Conservation (phyloP, 441 rosid species). For the Kokia cookei region DNA sequence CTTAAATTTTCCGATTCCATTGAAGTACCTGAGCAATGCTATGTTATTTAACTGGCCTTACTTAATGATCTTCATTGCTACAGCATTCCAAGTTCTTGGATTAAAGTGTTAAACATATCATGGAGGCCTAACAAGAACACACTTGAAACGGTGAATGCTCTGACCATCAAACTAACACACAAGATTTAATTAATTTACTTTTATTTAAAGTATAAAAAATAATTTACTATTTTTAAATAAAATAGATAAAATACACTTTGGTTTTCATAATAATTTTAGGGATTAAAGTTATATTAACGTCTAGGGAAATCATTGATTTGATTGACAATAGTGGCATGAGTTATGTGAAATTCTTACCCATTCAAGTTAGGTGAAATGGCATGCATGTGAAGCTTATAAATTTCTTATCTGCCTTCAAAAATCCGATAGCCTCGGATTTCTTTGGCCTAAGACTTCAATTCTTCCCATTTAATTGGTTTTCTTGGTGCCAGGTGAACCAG, state of each 20-base stretch:
- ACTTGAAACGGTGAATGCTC: no score
- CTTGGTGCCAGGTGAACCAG: neutral
- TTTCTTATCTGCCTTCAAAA: neutral
- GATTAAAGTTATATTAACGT: neutral
- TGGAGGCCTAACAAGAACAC: no score
- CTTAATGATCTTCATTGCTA: neutral
- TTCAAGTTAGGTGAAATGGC: neutral
- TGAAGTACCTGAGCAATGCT: neutral
- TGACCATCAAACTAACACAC: no score
- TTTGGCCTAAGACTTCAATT: neutral
- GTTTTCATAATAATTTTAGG: no score
- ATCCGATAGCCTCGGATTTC: neutral
- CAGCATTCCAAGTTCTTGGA: neutral
- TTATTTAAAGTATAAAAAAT: neutral
- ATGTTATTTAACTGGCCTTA: neutral
- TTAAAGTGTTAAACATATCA: no score
- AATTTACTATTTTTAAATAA: no score
- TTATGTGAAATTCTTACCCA: neutral
- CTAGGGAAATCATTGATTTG: neutral
- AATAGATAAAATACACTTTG: neutral
- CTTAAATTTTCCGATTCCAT: neutral
- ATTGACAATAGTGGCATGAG: neutral
- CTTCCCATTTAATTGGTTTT: neutral
- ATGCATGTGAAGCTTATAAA: neutral
- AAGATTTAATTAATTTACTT: neutral